Percentiles rank a stretch among this genome's conserved stretches.
Evolutionary conservation across 208 protist genomes (phyloP).

Genomic region (Leishmania lainsoni): DNA sequence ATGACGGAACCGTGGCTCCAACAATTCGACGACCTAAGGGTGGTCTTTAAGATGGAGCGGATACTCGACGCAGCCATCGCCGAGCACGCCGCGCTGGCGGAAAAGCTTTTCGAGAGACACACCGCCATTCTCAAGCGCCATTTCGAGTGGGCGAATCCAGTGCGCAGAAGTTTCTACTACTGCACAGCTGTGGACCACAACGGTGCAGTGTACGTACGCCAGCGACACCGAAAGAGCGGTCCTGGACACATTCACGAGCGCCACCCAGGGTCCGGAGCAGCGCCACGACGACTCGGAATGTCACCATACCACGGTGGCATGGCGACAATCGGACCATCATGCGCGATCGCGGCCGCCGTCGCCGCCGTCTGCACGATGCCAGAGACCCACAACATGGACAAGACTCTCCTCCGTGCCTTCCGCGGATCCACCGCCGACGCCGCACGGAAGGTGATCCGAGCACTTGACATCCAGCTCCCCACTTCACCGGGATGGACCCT

Average conservation of each 20-base stretch:
- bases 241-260: background rate
- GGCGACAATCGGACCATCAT: background rate
- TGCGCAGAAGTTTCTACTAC: background rate
- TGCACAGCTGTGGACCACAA: background rate
- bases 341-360: background rate
- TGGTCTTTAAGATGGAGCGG: background rate
- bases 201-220: background rate
- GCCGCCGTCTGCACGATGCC: background rate
- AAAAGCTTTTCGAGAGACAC: background rate
- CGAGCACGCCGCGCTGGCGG: background rate
- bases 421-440: background rate
- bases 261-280: background rate
- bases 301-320: background rate
- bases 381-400: background rate
- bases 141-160: background rate
- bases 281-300: background rate
- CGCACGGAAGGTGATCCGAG: background rate
- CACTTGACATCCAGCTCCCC: too few species aligned
- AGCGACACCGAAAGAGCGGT: background rate
- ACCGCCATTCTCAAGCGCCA: background rate
- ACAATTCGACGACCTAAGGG: background rate
- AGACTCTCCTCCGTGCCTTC: background rate
- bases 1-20: background rate
- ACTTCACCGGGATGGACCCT: background rate
- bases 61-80: background rate